Evolutionary conservation across 179 eudicot genomes (phyloP).

Genomic region (Drosera spatulata): DNA sequence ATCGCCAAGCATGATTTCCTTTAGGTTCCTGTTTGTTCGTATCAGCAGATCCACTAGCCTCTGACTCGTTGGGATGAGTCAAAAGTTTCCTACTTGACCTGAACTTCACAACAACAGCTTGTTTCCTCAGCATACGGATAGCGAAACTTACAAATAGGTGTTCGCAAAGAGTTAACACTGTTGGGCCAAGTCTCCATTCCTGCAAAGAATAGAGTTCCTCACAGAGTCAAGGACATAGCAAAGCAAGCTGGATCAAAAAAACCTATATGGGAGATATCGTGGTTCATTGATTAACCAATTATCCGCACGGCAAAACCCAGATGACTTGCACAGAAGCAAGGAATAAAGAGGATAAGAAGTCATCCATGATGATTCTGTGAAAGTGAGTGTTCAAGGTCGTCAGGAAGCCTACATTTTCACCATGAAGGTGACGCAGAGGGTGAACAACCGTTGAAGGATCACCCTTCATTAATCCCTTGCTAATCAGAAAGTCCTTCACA

Average conservation of each 20-base stretch:
- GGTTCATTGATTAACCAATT: too few relatives aligned
- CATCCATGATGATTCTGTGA: too few relatives aligned
- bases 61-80: constrained; percentile 20
- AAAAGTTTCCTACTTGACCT: constrained; percentile 27
- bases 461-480: constrained; percentile 89
- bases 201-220: constrained; percentile 11
- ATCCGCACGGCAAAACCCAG: too few relatives aligned
- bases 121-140: constrained; percentile 70
- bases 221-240: not conserved
- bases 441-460: constrained; percentile 47
- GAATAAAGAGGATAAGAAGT: too few relatives aligned
- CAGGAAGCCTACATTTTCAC: constrained; percentile 52
- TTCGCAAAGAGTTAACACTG: constrained; percentile 74
- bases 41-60: not conserved
- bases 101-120: constrained; percentile 34
- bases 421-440: constrained; percentile 65
- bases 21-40: constrained; percentile 18
- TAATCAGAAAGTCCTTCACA: constrained; percentile 72
- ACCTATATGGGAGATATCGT: too few relatives aligned
- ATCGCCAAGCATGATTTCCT: constrained; percentile 40
- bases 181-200: constrained; percentile 95
- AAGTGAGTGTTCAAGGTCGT: not conserved
- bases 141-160: constrained; percentile 95
- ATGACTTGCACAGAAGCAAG: too few relatives aligned
- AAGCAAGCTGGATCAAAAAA: too few relatives aligned